A percentile compares a stretch with the other conserved stretches of the same genome.
Evolutionary conservation across 306 rosid species (phyloP).

Genomic region (Malus sieversii): DNA sequence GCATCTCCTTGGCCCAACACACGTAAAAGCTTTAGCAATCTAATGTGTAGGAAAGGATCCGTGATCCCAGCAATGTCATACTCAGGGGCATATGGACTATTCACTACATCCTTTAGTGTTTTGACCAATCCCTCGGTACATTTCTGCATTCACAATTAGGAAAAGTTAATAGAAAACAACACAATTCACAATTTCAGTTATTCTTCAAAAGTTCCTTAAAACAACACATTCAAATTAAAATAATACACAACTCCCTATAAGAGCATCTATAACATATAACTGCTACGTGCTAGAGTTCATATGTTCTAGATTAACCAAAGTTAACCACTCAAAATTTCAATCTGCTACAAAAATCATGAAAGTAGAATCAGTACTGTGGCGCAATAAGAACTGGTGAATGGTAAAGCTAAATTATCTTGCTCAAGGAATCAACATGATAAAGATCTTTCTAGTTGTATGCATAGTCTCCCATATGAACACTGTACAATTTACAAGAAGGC

Average conservation of each 20-base stretch:
- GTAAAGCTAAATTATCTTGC: background rate
- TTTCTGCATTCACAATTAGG: conserved; percentile 48
- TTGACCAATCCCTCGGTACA: conserved; percentile 85
- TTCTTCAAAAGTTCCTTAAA: conserved; percentile 8
- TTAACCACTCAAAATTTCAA: background rate
- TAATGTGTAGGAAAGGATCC: conserved; percentile 94
- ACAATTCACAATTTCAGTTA: background rate
- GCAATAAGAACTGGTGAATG: background rate
- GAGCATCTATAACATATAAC: conserved; percentile 8
- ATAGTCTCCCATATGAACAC: background rate
- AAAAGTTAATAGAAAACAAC: background rate
- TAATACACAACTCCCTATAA: conserved; percentile 1
- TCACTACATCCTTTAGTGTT: conserved; percentile 77
- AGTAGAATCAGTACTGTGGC: background rate
- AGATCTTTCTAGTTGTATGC: background rate
- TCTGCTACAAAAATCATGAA: background rate
- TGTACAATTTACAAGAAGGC: too few species aligned
- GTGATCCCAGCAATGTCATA: conserved; percentile 95
- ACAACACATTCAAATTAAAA: background rate
- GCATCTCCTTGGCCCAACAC: conserved; percentile 89
- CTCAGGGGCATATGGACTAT: conserved; percentile 94
- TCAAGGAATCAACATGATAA: background rate
- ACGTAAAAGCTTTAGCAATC: conserved; percentile 81
- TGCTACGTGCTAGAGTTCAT: background rate
- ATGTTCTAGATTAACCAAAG: background rate